phyloP scores from a whole-genome alignment of 2,329 filamentous ascomycete genomes.

The Elsinoe batatas region DNA sequence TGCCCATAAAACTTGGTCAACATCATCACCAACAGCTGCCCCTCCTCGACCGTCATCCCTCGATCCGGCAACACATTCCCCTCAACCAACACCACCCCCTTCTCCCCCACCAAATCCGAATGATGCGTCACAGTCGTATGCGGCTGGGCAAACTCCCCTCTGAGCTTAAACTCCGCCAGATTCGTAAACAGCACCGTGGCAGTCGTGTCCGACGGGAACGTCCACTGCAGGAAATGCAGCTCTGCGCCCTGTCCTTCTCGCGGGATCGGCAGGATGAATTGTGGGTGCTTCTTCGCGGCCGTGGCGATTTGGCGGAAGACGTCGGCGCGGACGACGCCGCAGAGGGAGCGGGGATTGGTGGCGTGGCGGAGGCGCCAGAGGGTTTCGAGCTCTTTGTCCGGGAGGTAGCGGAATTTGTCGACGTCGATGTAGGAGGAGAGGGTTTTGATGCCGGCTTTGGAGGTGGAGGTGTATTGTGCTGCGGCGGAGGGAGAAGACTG shows the following conservation, averaged over 20 bases:
- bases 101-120: constrained; percentile 62
- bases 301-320: constrained; percentile 65
- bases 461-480: constrained; percentile 26
- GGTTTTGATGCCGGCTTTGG: constrained; percentile 48
- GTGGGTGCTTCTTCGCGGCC: constrained; percentile 64
- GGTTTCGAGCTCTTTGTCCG: constrained; percentile 70
- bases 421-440: constrained; percentile 67
- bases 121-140: constrained; percentile 94
- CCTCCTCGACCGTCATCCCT: constrained; percentile 69
- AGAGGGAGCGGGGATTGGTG: constrained; percentile 61
- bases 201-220: constrained; percentile 60
- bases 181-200: constrained; percentile 76
- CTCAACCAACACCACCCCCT: constrained; percentile 76
- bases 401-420: constrained; percentile 61
- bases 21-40: constrained; percentile 84
- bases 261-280: constrained; percentile 84
- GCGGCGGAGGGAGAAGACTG: constrained; percentile 19
- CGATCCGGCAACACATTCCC: constrained; percentile 66
- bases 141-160: constrained; percentile 80
- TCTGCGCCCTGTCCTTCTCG: constrained; percentile 62
- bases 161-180: constrained; percentile 81
- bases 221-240: constrained; percentile 95
- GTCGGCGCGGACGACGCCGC: constrained; percentile 64
- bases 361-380: constrained; percentile 88
- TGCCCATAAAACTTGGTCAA: constrained; percentile 81